Evolutionary conservation across 768 basidiomycete species (phyloP).

Genomic region (Leccinellum rugosiceps): DNA sequence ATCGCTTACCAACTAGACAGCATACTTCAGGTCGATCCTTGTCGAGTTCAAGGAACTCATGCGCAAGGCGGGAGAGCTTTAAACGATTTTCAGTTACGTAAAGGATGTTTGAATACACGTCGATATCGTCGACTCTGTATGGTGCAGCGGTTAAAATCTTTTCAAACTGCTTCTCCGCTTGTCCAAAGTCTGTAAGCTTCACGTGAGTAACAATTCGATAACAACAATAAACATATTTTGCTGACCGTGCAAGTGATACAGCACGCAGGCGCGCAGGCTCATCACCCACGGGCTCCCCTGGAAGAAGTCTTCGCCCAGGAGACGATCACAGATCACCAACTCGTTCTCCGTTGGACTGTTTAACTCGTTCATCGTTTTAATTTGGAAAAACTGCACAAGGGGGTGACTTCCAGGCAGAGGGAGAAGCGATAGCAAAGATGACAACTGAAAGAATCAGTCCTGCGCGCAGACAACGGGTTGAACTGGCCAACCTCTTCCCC

Average conservation of each 20-base stretch:
- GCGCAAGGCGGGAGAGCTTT: conserved; percentile 88
- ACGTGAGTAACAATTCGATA: not conserved
- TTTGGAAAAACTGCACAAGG: conserved; percentile 71
- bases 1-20: conserved; percentile 80
- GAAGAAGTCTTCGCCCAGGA: conserved; percentile 70
- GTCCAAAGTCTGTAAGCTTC: conserved; percentile 67
- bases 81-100: conserved; percentile 90
- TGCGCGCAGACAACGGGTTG: not conserved
- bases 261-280: conserved; percentile 78
- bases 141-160: conserved; percentile 79
- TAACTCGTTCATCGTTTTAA: conserved; percentile 86
- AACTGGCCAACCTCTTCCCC: conserved; percentile 69
- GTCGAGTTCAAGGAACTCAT: conserved; percentile 85
- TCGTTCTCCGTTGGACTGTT: conserved; percentile 88
- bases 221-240: conserved; percentile 1
- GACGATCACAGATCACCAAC: conserved; percentile 72
- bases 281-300: conserved; percentile 82
- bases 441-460: conserved; percentile 34
- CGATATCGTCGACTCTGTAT: conserved; percentile 89
- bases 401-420: conserved; percentile 52
- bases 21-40: conserved; percentile 96
- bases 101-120: conserved; percentile 94
- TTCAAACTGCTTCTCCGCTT: conserved; percentile 84
- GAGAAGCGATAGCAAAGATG: conserved; percentile 41
- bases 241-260: conserved; percentile 89